Conservation (phyloP, 495 filamentous ascomycete species). For the Aspergillus affinis region DNA sequence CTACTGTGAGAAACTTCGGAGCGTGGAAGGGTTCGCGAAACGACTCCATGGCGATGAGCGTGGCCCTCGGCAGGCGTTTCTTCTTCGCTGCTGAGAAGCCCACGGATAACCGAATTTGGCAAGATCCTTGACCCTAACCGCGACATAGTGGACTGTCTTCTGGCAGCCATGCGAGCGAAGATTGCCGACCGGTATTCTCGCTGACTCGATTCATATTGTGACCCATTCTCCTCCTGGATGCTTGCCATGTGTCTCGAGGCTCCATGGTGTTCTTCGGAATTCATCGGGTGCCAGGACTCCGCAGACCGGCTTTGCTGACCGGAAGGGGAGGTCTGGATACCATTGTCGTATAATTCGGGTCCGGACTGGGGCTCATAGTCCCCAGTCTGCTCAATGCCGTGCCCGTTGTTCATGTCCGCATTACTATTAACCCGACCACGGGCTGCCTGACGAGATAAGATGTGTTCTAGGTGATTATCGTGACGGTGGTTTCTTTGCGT, state of each 20-base stretch:
- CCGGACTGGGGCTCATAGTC: conserved; percentile 22
- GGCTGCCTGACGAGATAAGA: conserved; percentile 21
- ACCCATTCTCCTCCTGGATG: conserved; percentile 34
- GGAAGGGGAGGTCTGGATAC: conserved; percentile 17
- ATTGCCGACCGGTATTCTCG: conserved; percentile 37
- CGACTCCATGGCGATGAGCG: conserved; percentile 48
- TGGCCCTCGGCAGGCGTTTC: conserved; percentile 51
- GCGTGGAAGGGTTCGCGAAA: conserved; percentile 40
- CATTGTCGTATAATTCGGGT: conserved; percentile 18
- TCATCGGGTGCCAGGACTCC: conserved; percentile 27
- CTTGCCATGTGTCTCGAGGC: conserved; percentile 32
- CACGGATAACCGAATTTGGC: conserved; percentile 49
- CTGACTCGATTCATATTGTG: conserved; percentile 26
- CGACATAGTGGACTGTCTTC: conserved; percentile 53
- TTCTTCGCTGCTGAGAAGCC: conserved; percentile 45
- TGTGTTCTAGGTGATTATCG: conserved; percentile 23
- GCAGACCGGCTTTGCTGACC: conserved; percentile 13
- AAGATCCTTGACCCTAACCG: conserved; percentile 50
- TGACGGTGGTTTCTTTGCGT: conserved; percentile 41
- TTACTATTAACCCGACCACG: conserved; percentile 32
- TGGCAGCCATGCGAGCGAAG: conserved; percentile 43
- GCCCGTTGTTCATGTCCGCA: conserved; percentile 45
- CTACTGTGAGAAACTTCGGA: conserved; percentile 37
- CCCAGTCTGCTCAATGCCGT: conserved; percentile 29
- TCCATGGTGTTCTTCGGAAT: conserved; percentile 15